Conservation (phyloP, 768 basidiomycete species). For the Suillus brevipes region DNA sequence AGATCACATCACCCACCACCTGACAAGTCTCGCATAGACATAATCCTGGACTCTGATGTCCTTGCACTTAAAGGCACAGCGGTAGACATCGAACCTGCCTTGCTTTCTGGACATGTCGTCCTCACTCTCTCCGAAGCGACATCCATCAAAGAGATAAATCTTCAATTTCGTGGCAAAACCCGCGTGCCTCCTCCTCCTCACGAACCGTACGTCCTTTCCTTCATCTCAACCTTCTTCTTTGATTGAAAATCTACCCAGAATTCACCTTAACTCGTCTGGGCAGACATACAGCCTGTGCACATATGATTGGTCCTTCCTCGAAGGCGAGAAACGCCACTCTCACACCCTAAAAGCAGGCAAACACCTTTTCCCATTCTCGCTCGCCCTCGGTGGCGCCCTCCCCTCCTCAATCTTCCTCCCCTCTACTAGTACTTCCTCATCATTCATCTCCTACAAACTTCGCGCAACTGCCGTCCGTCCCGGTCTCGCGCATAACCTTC, state of each 20-base stretch:
- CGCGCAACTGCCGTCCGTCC: conserved; percentile 81
- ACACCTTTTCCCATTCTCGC: conserved; percentile 90
- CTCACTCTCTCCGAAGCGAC: conserved; percentile 81
- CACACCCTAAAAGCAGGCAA: conserved; percentile 96
- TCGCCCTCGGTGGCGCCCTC: conserved; percentile 80
- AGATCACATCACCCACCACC: conserved; percentile 43
- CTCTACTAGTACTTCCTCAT: conserved; percentile 47
- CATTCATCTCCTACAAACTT: conserved; percentile 83
- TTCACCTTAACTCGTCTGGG: conserved; percentile 31
- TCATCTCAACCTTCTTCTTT: conserved; percentile 11
- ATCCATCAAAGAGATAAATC: conserved; percentile 79
- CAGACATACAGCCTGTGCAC: conserved; percentile 66
- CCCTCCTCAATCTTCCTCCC: conserved; percentile 71
- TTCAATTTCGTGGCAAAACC: conserved; percentile 84
- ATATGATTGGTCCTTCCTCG: conserved; percentile 93
- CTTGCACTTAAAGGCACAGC: conserved; percentile 79
- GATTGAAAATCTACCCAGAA: conserved; percentile 10
- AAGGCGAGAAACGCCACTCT: conserved; percentile 72
- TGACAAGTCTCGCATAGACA: conserved; percentile 63
- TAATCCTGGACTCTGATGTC: conserved; percentile 69
- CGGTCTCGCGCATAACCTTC: conserved; percentile 70
- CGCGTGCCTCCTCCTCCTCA: conserved; percentile 57
- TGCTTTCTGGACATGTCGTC: conserved; percentile 79
- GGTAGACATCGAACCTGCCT: conserved; percentile 77
- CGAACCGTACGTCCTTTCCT: conserved; percentile 55